Percentiles rank a stretch among this genome's conserved stretches.
These are phyloP conservation scores for Aspergillus novofumigatus DNA, from an alignment of 2,329 filamentous ascomycete genomes.

Conservation along the genomic window DNA sequence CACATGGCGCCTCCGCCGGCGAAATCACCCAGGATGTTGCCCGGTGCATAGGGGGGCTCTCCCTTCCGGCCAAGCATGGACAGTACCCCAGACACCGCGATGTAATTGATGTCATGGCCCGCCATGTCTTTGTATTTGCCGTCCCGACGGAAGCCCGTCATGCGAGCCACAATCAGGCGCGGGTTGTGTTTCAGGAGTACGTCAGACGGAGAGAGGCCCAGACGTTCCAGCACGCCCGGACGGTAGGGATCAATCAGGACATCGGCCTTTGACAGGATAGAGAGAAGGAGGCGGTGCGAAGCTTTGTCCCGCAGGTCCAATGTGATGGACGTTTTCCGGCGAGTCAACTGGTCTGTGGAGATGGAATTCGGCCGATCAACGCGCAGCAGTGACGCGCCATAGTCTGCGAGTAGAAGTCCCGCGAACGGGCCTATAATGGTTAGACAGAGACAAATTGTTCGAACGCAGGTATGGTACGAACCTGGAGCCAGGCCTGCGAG, in stretches of 20 bases:
- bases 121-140: conserved; percentile 85
- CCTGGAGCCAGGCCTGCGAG: conserved; percentile 64
- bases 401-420: conserved; percentile 82
- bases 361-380: conserved; percentile 62
- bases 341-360: conserved; percentile 68
- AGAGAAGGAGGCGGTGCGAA: conserved; percentile 63
- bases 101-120: conserved; percentile 94
- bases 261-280: conserved; percentile 62
- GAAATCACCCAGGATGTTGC: conserved; percentile 85
- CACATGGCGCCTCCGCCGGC: conserved; percentile 81
- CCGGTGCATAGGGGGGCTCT: conserved; percentile 71
- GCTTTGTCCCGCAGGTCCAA: conserved; percentile 69
- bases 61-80: conserved; percentile 67
- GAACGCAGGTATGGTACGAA: conserved; percentile 25
- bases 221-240: conserved; percentile 81
- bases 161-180: conserved; percentile 72
- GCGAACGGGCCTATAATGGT: conserved; percentile 70
- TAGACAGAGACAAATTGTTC: conserved; percentile 3
- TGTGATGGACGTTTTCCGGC: conserved; percentile 74
- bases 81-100: conserved; percentile 79
- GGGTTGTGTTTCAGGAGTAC: conserved; percentile 66
- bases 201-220: conserved; percentile 67
- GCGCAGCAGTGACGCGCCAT: conserved; percentile 81
- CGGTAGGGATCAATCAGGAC: conserved; percentile 91
- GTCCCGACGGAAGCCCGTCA: conserved; percentile 87